phyloP scores from a whole-genome alignment of 768 basidiomycete genomes.

The Naganishia randhawae region DNA sequence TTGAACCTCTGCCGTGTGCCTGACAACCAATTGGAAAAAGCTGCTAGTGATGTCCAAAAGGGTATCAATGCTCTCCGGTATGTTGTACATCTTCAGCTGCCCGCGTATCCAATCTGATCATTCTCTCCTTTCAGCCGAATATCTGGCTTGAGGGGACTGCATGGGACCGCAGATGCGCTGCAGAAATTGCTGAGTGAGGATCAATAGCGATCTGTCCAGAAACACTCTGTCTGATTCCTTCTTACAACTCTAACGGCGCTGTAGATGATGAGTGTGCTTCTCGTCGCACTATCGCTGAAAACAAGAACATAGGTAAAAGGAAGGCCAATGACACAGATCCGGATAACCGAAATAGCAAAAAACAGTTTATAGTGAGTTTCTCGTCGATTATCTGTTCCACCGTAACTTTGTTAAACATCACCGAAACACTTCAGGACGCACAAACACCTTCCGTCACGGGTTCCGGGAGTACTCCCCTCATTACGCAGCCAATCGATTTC shows the following conservation, averaged over 20 bases:
- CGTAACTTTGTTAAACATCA: not conserved
- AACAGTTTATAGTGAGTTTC: conserved; percentile 1
- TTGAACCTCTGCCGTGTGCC: conserved; percentile 18
- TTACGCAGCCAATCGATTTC: conserved; percentile 17
- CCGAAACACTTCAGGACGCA: not conserved
- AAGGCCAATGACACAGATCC: conserved; percentile 2
- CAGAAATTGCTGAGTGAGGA: conserved; percentile 24
- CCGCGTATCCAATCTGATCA: not conserved
- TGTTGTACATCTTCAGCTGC: not conserved
- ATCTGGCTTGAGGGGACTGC: conserved; percentile 6
- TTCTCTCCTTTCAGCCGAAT: not conserved
- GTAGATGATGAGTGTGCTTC: conserved; percentile 12
- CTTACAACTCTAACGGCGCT: not conserved
- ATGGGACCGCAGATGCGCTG: conserved; percentile 15
- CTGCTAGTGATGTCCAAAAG: conserved; percentile 14
- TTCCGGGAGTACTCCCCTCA: conserved; percentile 7
- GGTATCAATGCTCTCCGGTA: conserved; percentile 26
- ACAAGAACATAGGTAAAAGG: not conserved
- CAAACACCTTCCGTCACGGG: conserved; percentile 11
- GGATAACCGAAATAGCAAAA: conserved; percentile 7
- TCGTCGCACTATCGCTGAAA: conserved; percentile 9
- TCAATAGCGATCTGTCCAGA: not conserved
- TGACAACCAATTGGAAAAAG: not conserved
- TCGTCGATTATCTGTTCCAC: not conserved
- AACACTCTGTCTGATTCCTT: not conserved